phyloP scores from a whole-genome alignment of 768 basidiomycete genomes.

The Leccinum aurantiacum region DNA sequence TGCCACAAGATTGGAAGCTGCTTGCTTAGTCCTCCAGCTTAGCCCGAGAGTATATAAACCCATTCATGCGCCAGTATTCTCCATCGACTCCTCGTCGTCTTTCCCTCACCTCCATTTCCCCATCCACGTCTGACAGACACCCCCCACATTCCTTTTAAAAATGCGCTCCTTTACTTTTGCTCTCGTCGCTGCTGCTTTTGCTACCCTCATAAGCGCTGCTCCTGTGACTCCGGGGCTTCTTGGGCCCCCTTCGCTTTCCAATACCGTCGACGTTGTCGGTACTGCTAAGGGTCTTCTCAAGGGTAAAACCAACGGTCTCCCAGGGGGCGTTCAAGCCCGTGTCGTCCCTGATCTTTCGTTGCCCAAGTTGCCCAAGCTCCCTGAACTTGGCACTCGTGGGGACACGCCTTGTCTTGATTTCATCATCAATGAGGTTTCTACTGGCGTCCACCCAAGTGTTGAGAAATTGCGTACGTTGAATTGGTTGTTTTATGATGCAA shows the following conservation, averaged over 20 bases:
- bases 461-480: constrained; percentile 29
- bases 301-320: neutral
- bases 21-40: no score
- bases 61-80: neutral
- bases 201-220: constrained; percentile 27
- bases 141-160: constrained; percentile 34
- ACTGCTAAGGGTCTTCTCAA: neutral
- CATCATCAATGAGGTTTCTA: constrained; percentile 25
- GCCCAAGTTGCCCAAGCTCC: no score
- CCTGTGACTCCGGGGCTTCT: constrained; percentile 9
- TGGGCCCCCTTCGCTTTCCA: neutral
- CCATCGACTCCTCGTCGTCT: constrained; percentile 22
- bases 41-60: neutral
- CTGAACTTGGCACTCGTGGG: neutral
- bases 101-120: constrained; percentile 4
- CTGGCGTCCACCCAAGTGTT: constrained; percentile 16
- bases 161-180: constrained; percentile 37
- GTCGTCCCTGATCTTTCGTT: neutral
- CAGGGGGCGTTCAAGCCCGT: neutral
- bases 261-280: neutral
- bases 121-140: constrained; percentile 10
- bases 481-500: neutral
- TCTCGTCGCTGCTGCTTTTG: constrained; percentile 31
- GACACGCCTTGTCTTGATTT: constrained; percentile 21
- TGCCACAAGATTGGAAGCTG: neutral